Evolutionary conservation across 2,329 filamentous ascomycete genomes (phyloP).

Genomic region (Beauveria rudraprayagi): DNA sequence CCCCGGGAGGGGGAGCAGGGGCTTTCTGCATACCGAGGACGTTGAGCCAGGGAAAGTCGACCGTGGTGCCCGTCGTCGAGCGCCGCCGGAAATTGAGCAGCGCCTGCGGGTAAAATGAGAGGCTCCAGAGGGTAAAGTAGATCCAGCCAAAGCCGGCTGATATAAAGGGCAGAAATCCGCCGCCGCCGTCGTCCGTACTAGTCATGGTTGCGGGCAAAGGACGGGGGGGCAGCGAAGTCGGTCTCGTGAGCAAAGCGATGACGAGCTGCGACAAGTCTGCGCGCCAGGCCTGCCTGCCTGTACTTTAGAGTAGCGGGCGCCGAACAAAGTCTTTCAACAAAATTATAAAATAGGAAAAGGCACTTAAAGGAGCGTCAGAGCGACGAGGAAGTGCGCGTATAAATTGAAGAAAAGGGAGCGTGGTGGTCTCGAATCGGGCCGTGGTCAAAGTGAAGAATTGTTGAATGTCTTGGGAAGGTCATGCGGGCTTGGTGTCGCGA

Average conservation of each 20-base stretch:
- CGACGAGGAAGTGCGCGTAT: not conserved
- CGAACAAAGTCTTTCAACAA: too few species aligned
- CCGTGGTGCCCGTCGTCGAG: conserved; percentile 74
- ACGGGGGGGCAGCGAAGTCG: too few species aligned
- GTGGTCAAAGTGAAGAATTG: not conserved
- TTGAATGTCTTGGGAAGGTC: not conserved
- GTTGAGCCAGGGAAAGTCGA: conserved; percentile 81
- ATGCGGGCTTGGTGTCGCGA: not conserved
- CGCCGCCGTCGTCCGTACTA: too few species aligned
- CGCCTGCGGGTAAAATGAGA: conserved; percentile 89
- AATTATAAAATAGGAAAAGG: not conserved
- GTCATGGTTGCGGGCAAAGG: not conserved
- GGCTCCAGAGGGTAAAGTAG: conserved; percentile 71
- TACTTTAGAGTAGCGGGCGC: too few species aligned
- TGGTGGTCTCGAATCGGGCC: not conserved
- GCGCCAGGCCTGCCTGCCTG: too few species aligned
- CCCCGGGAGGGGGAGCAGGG: too few species aligned
- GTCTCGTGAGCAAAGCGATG: too few species aligned
- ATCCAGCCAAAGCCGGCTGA: conserved; percentile 64
- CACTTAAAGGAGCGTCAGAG: not conserved
- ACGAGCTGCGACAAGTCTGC: too few species aligned
- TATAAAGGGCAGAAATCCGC: conserved; percentile 36
- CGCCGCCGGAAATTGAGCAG: conserved; percentile 69
- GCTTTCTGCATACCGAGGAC: conserved; percentile 37
- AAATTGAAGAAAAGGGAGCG: not conserved